phyloP scores from a whole-genome alignment of 1,139 yeast genomes.

The Zygoascus meyerae region DNA sequence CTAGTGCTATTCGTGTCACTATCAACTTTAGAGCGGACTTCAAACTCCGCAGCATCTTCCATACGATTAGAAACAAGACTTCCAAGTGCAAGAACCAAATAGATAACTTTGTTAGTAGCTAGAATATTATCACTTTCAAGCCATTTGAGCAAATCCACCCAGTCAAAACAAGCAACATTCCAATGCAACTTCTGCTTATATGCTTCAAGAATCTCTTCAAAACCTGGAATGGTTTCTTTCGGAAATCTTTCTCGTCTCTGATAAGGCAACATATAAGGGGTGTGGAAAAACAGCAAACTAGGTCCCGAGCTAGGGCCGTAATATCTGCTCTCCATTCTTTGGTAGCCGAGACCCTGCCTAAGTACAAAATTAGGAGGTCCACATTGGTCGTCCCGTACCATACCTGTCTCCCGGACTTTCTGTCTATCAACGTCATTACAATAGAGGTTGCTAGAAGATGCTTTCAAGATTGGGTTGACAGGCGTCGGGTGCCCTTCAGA shows the following conservation, averaged over 20 bases:
- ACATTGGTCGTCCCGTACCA: background rate
- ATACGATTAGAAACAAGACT: conserved; percentile 12
- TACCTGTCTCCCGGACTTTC: background rate
- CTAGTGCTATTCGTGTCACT: background rate
- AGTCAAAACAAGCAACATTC: conserved; percentile 20
- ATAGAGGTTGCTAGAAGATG: background rate
- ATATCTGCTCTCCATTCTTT: conserved; percentile 16
- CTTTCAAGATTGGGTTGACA: background rate
- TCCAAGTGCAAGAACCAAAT: conserved; percentile 18
- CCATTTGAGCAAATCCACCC: conserved; percentile 17
- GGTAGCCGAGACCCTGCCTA: conserved; percentile 17
- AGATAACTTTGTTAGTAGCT: conserved; percentile 18
- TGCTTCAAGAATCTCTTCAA: conserved; percentile 14
- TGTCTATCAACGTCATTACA: background rate
- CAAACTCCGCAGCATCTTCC: conserved; percentile 14
- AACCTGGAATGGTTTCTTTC: conserved; percentile 15
- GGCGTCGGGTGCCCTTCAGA: background rate
- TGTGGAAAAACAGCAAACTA: conserved; percentile 18
- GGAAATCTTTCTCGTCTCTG: conserved; percentile 16
- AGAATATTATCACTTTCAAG: conserved; percentile 16
- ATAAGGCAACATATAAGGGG: conserved; percentile 11
- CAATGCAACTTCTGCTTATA: conserved; percentile 20
- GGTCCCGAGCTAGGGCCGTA: conserved; percentile 23
- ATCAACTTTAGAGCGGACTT: background rate
- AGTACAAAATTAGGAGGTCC: conserved; percentile 15